Conservation (phyloP, 768 basidiomycete species). For the Tricholoma saponaceum region DNA sequence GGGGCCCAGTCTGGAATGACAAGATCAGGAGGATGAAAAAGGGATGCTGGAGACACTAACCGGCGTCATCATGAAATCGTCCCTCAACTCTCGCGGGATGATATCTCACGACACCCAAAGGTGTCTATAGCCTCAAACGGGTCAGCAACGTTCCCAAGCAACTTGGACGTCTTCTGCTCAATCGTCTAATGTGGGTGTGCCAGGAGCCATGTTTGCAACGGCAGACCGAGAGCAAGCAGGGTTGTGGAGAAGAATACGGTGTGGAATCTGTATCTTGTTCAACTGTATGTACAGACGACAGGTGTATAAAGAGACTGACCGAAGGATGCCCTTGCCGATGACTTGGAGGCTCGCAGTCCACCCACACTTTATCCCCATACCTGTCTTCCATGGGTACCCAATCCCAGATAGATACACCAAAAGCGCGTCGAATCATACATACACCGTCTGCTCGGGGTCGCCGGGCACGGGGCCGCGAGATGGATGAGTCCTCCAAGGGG, state of each 20-base stretch:
- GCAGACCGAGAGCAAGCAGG: conserved; percentile 53
- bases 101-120: conserved; percentile 66
- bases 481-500: conserved; percentile 68
- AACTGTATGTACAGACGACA: not conserved
- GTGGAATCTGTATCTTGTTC: conserved; percentile 58
- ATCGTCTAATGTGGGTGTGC: conserved; percentile 86
- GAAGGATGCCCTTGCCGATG: conserved; percentile 90
- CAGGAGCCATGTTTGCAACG: conserved; percentile 22
- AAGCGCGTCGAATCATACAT: conserved; percentile 94
- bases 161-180: conserved; percentile 84
- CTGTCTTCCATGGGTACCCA: conserved; percentile 56
- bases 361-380: conserved; percentile 12
- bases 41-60: conserved; percentile 36
- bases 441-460: conserved; percentile 79
- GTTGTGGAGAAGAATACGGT: conserved; percentile 86
- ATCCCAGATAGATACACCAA: no score
- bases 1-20: conserved; percentile 58
- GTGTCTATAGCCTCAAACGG: conserved; percentile 68
- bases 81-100: conserved; percentile 81
- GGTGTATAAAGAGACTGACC: conserved; percentile 36
- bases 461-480: conserved; percentile 82
- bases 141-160: conserved; percentile 81
- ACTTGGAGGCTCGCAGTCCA: conserved; percentile 89
- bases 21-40: not conserved
- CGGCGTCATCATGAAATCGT: conserved; percentile 69